Percentiles rank a stretch among this genome's conserved stretches.
Evolutionary conservation across 2,329 filamentous ascomycete genomes (phyloP).

Genomic region (Aspergillus brasiliensis): DNA sequence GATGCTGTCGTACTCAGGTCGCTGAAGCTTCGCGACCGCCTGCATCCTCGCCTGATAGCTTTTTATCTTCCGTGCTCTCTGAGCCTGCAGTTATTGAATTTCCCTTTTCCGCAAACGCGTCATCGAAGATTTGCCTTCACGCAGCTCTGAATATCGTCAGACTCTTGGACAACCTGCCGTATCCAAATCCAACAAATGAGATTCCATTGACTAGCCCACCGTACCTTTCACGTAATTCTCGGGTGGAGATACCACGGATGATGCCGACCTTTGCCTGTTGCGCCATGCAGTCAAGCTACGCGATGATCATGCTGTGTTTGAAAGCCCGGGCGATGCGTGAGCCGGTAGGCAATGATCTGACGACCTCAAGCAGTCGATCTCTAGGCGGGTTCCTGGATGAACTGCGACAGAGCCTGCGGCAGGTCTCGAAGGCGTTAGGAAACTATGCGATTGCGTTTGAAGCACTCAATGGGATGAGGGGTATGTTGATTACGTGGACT

Average conservation of each 20-base stretch:
- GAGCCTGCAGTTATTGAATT: constrained; percentile 1
- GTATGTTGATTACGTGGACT: constrained; percentile 6
- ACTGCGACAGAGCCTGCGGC: constrained; percentile 19
- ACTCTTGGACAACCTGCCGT: constrained; percentile 28
- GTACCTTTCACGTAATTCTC: constrained; percentile 5
- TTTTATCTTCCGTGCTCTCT: neutral
- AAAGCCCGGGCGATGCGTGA: constrained; percentile 16
- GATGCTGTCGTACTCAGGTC: neutral
- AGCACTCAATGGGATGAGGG: constrained; percentile 26
- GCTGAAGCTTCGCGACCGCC: neutral
- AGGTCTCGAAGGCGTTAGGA: constrained; percentile 18
- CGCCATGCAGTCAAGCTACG: constrained; percentile 27
- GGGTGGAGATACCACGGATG: constrained; percentile 23
- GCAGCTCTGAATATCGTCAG: constrained; percentile 31
- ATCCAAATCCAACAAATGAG: constrained; percentile 21
- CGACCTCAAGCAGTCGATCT: neutral
- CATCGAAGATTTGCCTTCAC: constrained; percentile 30
- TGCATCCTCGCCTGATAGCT: neutral
- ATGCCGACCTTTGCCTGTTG: constrained; percentile 31
- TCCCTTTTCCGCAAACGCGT: constrained; percentile 28
- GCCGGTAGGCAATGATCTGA: neutral
- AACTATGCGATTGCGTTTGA: constrained; percentile 27
- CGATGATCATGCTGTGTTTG: constrained; percentile 31
- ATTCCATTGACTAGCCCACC: constrained; percentile 1
- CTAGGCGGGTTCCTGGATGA: constrained; percentile 21